phyloP scores from a whole-genome alignment of 2,329 filamentous ascomycete species.

The Emmonsiellopsis sp. region DNA sequence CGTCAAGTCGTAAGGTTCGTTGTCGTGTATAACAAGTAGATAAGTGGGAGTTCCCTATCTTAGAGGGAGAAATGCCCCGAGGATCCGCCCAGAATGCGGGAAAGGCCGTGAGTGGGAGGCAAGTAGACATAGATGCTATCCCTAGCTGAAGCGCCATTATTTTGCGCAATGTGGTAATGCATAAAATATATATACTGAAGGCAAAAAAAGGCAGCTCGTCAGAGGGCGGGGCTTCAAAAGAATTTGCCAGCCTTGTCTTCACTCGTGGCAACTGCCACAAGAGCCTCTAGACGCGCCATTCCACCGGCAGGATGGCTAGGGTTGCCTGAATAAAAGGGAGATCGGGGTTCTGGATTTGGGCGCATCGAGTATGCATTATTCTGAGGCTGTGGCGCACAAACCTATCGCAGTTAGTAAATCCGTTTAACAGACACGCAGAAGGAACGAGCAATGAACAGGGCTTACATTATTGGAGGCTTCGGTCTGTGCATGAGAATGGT shows the following conservation, averaged over 20 bases:
- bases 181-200: no score
- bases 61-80: no score
- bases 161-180: no score
- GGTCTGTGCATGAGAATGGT: constrained; percentile 25
- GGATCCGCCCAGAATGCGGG: no score
- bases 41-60: not conserved
- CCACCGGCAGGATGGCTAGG: constrained; percentile 21
- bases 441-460: constrained; percentile 17
- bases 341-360: constrained; percentile 19
- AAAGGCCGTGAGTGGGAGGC: no score
- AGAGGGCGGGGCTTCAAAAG: not conserved
- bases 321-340: constrained; percentile 20
- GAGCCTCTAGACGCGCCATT: constrained; percentile 40
- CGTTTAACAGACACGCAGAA: constrained; percentile 8
- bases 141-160: no score
- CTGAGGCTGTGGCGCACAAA: constrained; percentile 24
- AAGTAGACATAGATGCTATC: no score
- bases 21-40: not conserved
- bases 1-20: not conserved
- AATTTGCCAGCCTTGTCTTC: constrained; percentile 13
- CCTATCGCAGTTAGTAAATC: constrained; percentile 18
- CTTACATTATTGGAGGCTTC: constrained; percentile 34
- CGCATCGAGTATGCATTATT: constrained; percentile 16
- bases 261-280: constrained; percentile 42
- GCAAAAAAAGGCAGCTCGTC: no score